Evolutionary conservation across 169 alveolate species (phyloP), one percentile per base, ranked within the genome.

Genomic region (Perkinsus olseni): DNA sequence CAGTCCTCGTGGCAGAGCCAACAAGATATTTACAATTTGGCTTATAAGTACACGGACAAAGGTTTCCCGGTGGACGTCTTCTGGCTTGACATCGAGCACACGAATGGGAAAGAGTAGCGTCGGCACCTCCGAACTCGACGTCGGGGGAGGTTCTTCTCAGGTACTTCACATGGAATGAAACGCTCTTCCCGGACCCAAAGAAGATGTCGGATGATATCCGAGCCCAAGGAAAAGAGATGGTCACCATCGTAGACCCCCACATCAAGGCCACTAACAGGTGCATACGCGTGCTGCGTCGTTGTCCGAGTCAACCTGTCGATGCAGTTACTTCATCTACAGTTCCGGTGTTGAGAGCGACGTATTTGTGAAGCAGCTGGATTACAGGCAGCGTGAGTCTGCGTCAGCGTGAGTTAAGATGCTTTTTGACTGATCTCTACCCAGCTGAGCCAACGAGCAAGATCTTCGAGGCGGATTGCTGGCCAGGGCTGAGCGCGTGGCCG

Each of bases 41-140:
- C 17, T 1, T 0, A 13, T 24, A 62, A 62, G 36, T 62, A 62
- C 82, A 62, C 82, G 4, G 28, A 13, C 34, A 91, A 94, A 91
- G 94, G 95, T 21, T 96, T 98, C 34, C 98, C 99, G 10, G 93
- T 95, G 74, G 99, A 98, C 95, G 95, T 96, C 48, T 92, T 98
- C 39, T 98, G 99, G 99, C 96, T 97, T 11, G 99, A 98, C 96
- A 98, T 98, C 51, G 99, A 98, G 91, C 98, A 98, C 93, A 96
- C 98, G 39, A 95, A 96, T 93, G 95, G 96, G 36, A 97, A 97
- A 94, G 21, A 40, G 50, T 40, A 40, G 50, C 3, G 50, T 40
- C 50, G 50, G 50, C 3, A 40, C 11, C 50, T 40, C 11, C 50
- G 50, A 40, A 40, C 50, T 40, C 50, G 11, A 24, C 28, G 1